Base-by-base conservation (phyloP, 495 filamentous ascomycete species). In the Aspergillus panamensis region DNA sequence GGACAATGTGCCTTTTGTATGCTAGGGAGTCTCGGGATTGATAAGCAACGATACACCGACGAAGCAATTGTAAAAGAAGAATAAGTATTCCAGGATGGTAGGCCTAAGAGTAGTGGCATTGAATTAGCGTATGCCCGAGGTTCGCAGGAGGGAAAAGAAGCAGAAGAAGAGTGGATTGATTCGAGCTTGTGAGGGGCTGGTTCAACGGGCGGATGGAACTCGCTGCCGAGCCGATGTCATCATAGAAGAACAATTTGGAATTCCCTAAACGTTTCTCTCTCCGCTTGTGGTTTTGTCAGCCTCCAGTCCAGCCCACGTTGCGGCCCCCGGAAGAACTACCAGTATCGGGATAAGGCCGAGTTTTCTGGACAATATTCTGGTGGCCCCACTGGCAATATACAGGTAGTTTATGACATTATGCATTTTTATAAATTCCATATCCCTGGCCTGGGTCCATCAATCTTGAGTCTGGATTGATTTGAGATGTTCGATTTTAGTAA, bases 201-300 rank as follows among this genome's bases (percentile, higher is more conserved):
- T 5, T 25, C 42, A 39, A 39, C 8, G 35, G 35, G 42, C 53
- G 53, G 53, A 56, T 49, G 35, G 10, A 25, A 40, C 14, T 32
- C 44, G 25, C 29, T 35, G 32, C 45, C 53, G 53, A 40, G 33
- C 53, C 17, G 44, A 30, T 59, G 50, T 33, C 50, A 53, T 56
- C 62, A 59, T 62, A 14, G 12, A 12, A n/a, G 14, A 10, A 17
- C 19, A 21, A 45, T 45, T 45, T 45, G 42, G 42, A 45, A 45
- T 45, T 19, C n/a, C n/a, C n/a, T n/a, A n/a, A n/a, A n/a, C n/a
- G n/a, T n/a, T 20, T n/a, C 19, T 6, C 5, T 19, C 8, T 20
- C 17, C 17, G 17, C 2, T 21, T 45, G 19, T n/a, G 42, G 42
- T 45, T 45, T 45, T 45, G 42, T 45, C 42, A 45, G 42, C 42